Conservation (phyloP, 768 basidiomycete species). For the Sporobolomyces phaffii region DNA sequence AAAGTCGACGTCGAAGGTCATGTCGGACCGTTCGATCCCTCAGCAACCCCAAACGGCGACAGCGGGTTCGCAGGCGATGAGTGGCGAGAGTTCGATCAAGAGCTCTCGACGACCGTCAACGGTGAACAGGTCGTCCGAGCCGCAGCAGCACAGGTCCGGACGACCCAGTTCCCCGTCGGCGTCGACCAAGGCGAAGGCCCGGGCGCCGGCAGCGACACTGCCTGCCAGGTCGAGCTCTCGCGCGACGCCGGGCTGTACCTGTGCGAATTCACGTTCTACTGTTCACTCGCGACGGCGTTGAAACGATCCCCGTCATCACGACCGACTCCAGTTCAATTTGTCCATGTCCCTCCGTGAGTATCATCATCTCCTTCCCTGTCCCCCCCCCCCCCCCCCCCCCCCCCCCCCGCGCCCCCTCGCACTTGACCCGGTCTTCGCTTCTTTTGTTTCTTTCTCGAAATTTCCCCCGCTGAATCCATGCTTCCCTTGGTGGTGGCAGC, state of each 20-base stretch:
- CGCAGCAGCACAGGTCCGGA: too few species aligned
- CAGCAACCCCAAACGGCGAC: not conserved
- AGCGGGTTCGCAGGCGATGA: conserved; percentile 1
- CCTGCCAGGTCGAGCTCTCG: not conserved
- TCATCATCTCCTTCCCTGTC: too few species aligned
- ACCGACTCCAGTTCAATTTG: conserved; percentile 20
- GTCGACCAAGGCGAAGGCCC: not conserved
- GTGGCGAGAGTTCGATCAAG: not conserved
- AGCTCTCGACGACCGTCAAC: not conserved
- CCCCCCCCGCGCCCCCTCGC: not conserved
- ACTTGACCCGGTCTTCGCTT: not conserved
- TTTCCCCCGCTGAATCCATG: not conserved
- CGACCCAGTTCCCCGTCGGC: too few species aligned
- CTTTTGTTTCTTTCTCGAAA: too few species aligned
- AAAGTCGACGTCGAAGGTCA: conserved; percentile 14
- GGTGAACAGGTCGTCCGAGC: not conserved
- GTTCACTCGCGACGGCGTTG: not conserved
- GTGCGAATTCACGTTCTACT: conserved; percentile 24
- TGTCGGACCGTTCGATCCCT: not conserved
- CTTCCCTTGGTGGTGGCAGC: not conserved
- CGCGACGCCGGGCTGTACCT: conserved; percentile 10
- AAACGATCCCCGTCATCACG: not conserved
- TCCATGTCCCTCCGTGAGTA: conserved; percentile 16
- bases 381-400: too few species aligned
- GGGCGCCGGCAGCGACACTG: too few species aligned